phyloP scores from a whole-genome alignment of 2,329 filamentous ascomycete genomes.

The Apiospora hydei region DNA sequence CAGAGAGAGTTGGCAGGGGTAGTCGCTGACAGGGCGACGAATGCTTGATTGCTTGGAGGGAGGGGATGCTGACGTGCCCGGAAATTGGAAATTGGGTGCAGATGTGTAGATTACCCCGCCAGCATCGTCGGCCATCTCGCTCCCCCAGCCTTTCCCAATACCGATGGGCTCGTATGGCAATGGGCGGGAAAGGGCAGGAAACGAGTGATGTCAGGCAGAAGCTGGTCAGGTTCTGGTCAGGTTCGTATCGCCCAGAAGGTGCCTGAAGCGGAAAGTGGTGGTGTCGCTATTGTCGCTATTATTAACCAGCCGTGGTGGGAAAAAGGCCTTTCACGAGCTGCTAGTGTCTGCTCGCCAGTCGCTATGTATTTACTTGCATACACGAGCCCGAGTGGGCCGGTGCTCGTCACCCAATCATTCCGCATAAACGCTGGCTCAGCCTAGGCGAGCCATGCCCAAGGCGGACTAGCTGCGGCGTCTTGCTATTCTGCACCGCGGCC shows the following conservation, averaged over 20 bases:
- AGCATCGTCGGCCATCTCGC: not conserved
- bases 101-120: slow-evolving; percentile 9
- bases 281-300: slow-evolving; percentile 21
- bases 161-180: not conserved
- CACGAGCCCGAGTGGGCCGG: slow-evolving; percentile 15
- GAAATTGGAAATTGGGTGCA: not conserved
- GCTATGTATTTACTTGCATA: slow-evolving; percentile 20
- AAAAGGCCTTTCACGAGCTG: slow-evolving; percentile 11
- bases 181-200: not conserved
- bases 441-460: slow-evolving; percentile 14
- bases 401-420: slow-evolving; percentile 7
- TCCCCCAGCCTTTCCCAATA: not conserved
- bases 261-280: slow-evolving; percentile 5
- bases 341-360: slow-evolving; percentile 8
- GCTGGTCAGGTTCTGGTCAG: slow-evolving; percentile 3
- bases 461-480: not conserved
- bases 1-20: not conserved
- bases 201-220: slow-evolving; percentile 3
- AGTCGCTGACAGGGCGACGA: slow-evolving; percentile 9
- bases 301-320: slow-evolving; percentile 3
- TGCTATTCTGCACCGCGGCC: slow-evolving; percentile 19
- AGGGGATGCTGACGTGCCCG: not conserved
- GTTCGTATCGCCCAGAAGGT: slow-evolving; percentile 10
- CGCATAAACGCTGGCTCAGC: slow-evolving; percentile 1
- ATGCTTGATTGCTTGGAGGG: slow-evolving; percentile 3